phyloP scores from a whole-genome alignment of 129 eudicot species.

The Chrysanthemum makinoi region DNA sequence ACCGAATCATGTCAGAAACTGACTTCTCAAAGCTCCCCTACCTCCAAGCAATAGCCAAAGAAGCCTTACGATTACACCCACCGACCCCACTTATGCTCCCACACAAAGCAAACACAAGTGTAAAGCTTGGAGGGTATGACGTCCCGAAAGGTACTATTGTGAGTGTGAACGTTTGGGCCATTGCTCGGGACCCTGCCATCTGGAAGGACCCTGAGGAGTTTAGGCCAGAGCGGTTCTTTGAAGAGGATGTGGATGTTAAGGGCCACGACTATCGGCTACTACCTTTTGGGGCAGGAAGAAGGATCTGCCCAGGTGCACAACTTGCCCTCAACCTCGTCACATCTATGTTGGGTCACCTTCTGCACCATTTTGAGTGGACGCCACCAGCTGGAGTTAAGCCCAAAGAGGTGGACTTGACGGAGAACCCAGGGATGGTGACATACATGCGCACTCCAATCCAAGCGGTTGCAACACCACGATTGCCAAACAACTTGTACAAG shows the following conservation, averaged over 20 bases:
- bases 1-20: slow-evolving; percentile 72
- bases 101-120: slow-evolving; percentile 67
- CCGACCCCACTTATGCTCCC: slow-evolving; percentile 96
- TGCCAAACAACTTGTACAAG: slow-evolving; percentile 56
- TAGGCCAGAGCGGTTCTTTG: slow-evolving; percentile 75
- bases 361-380: slow-evolving; percentile 76
- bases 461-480: slow-evolving; percentile 67
- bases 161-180: slow-evolving; percentile 82
- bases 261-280: slow-evolving; percentile 74
- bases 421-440: slow-evolving; percentile 77
- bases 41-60: slow-evolving; percentile 76
- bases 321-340: slow-evolving; percentile 45
- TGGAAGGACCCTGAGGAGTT: slow-evolving; percentile 85
- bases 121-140: slow-evolving; percentile 84
- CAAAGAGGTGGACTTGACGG: slow-evolving; percentile 71
- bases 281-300: slow-evolving; percentile 87
- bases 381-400: slow-evolving; percentile 66
- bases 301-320: slow-evolving; percentile 88
- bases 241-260: slow-evolving; percentile 82
- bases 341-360: slow-evolving; percentile 52
- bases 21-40: slow-evolving; percentile 86
- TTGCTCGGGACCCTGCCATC: slow-evolving; percentile 70
- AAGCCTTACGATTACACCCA: slow-evolving; percentile 77
- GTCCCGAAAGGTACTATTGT: slow-evolving; percentile 79
- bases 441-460: slow-evolving; percentile 69